Percentiles rank a stretch among this genome's conserved stretches.
Evolutionary conservation across 768 basidiomycete species (phyloP).

Genomic region (Boletus fagicola): DNA sequence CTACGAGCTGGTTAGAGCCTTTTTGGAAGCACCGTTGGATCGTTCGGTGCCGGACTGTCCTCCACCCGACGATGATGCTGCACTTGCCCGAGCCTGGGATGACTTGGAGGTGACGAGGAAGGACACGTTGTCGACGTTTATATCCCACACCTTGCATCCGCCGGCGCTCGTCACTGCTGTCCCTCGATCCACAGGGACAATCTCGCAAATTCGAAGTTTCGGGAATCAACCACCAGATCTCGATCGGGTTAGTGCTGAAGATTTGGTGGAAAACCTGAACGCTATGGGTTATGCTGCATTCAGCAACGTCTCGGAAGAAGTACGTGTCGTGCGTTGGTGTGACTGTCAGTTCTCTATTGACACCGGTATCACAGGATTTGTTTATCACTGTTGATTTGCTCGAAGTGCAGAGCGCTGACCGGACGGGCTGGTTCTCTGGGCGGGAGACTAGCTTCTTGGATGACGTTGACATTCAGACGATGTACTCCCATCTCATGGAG

Average conservation of each 20-base stretch:
- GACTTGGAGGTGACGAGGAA: slow-evolving; percentile 43
- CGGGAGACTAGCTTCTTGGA: slow-evolving; percentile 59
- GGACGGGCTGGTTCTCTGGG: slow-evolving; percentile 70
- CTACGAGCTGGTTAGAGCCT: slow-evolving; percentile 52
- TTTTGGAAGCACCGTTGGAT: slow-evolving; percentile 56
- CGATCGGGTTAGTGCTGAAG: slow-evolving; percentile 61
- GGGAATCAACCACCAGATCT: slow-evolving; percentile 56
- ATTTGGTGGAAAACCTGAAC: slow-evolving; percentile 76
- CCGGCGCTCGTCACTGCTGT: slow-evolving; percentile 31
- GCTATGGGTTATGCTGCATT: slow-evolving; percentile 74
- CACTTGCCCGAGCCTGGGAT: slow-evolving; percentile 48
- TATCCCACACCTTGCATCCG: slow-evolving; percentile 62
- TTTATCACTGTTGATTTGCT: slow-evolving; percentile 75
- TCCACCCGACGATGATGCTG: slow-evolving; percentile 37
- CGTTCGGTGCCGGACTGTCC: slow-evolving; percentile 45
- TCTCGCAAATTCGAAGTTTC: slow-evolving; percentile 21
- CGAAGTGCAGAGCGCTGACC: slow-evolving; percentile 77
- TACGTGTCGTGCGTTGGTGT: slow-evolving; percentile 28
- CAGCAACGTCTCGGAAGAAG: slow-evolving; percentile 77
- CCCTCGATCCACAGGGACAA: slow-evolving; percentile 18
- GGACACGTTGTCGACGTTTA: slow-evolving; percentile 46
- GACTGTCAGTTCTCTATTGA: slow-evolving; percentile 8
- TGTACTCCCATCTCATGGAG: slow-evolving; percentile 71
- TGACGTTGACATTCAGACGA: slow-evolving; percentile 72
- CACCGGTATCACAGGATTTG: slow-evolving; percentile 53